Percentiles rank a stretch among this genome's conserved stretches.
Evolutionary conservation across 257 asterid genomes (phyloP).

Genomic region (Rhazya stricta): DNA sequence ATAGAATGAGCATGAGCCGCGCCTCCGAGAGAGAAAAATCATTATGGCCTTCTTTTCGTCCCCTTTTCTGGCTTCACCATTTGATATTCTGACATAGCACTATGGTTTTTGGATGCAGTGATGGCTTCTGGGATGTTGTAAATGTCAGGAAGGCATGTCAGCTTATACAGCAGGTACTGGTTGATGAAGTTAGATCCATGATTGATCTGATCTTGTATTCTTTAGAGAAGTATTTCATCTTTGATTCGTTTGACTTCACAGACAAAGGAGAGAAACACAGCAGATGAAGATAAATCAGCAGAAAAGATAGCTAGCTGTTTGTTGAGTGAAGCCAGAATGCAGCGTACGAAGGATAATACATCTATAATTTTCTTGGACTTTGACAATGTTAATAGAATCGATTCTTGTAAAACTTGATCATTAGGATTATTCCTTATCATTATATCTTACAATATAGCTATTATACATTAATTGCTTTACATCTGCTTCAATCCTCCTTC

Average conservation of each 20-base stretch:
- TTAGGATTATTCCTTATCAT: conserved; percentile 17
- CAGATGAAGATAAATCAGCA: conserved; percentile 38
- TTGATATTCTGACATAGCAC: neutral
- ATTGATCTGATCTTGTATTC: neutral
- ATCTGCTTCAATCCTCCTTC: neutral
- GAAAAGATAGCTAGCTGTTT: conserved; percentile 63
- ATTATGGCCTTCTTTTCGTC: neutral
- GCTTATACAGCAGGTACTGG: conserved; percentile 65
- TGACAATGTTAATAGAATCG: conserved; percentile 30
- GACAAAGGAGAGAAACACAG: conserved; percentile 47
- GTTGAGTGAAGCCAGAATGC: conserved; percentile 77
- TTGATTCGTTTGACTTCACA: conserved; percentile 18
- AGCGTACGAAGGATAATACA: conserved; percentile 84
- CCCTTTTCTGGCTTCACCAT: neutral
- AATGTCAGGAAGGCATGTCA: conserved; percentile 73
- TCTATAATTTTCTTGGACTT: conserved; percentile 80
- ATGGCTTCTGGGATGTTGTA: conserved; percentile 94
- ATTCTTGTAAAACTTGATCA: conserved; percentile 39
- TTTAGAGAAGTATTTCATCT: neutral
- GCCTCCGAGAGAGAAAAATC: neutral
- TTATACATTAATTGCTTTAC: conserved; percentile 7
- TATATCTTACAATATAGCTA: neutral
- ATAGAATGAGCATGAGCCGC: neutral
- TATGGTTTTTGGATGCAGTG: conserved; percentile 40
- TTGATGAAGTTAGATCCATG: neutral